phyloP scores from a whole-genome alignment of 805 yeast species.

The Groenewaldozyma tartarivorans region DNA sequence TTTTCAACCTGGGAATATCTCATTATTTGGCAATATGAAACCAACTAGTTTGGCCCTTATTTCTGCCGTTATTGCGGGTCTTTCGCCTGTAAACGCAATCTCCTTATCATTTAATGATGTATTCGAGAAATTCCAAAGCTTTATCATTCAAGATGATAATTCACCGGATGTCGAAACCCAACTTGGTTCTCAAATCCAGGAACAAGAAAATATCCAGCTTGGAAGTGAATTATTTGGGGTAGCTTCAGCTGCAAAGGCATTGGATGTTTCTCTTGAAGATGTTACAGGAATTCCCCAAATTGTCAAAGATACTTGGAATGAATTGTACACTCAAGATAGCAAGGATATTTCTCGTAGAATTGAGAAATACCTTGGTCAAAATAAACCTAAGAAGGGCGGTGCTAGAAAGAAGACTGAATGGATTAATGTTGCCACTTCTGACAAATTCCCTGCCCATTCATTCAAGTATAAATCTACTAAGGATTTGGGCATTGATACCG shows the following conservation, averaged over 20 bases:
- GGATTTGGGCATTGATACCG: conserved; percentile 67
- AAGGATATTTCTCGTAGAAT: conserved; percentile 3
- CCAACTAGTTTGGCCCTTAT: background rate
- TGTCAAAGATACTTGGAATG: conserved; percentile 4
- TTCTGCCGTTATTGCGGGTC: background rate
- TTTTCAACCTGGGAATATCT: no score
- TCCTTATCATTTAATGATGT: no score
- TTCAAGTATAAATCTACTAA: conserved; percentile 61
- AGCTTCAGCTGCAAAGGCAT: background rate
- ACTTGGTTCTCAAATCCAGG: background rate
- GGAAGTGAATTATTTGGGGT: background rate
- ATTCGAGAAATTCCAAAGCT: no score
- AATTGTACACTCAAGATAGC: background rate
- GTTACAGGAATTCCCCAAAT: background rate
- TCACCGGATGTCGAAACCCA: no score
- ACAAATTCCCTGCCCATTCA: conserved; percentile 24
- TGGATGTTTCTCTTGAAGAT: background rate
- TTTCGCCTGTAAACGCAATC: background rate
- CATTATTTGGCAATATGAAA: no score
- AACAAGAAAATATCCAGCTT: background rate
- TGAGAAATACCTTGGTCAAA: background rate
- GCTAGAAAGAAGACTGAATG: conserved; percentile 8
- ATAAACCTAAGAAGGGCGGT: conserved; percentile 5
- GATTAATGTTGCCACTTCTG: conserved; percentile 9
- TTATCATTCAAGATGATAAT: no score